These are phyloP conservation scores for Rhynchospora breviuscula DNA, from an alignment of 176 grass and related monocot genomes.

Conservation along the genomic window DNA sequence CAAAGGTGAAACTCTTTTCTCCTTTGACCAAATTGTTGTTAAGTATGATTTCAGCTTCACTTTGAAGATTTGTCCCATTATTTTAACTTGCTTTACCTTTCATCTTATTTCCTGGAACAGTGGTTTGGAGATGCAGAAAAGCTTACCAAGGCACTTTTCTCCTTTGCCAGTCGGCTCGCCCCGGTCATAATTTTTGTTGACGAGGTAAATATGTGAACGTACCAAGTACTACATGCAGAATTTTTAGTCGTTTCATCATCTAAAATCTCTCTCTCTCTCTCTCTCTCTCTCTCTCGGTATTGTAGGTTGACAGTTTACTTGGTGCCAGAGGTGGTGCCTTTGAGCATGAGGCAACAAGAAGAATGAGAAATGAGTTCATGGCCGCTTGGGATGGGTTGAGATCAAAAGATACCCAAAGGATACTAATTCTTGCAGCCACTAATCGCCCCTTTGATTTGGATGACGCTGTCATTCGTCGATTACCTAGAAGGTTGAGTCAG, in stretches of 20 bases:
- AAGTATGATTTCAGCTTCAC: not conserved
- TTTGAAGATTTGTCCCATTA: not conserved
- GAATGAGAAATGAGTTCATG: slow-evolving; percentile 98
- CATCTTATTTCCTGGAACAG: slow-evolving; percentile 45
- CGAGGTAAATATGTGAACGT: slow-evolving; percentile 47
- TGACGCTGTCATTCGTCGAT: slow-evolving; percentile 90
- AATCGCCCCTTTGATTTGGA: slow-evolving; percentile 98
- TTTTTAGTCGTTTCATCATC: not conserved
- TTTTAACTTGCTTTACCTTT: slow-evolving; percentile 22
- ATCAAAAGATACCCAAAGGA: slow-evolving; percentile 84
- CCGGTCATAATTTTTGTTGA: slow-evolving; percentile 98
- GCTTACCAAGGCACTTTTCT: slow-evolving; percentile 94
- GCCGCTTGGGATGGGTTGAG: slow-evolving; percentile 94
- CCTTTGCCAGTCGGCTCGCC: slow-evolving; percentile 74
- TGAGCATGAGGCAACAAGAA: slow-evolving; percentile 98
- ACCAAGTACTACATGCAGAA: not conserved
- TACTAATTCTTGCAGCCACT: slow-evolving; percentile 91
- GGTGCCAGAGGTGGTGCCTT: slow-evolving; percentile 88
- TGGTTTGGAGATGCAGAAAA: slow-evolving; percentile 99
- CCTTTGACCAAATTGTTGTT: not conserved
- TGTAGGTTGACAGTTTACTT: slow-evolving; percentile 92
- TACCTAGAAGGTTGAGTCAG: slow-evolving; percentile 74
- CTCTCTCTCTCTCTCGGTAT: not conserved
- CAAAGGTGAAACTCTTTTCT: slow-evolving; percentile 54
- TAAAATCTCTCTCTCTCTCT: not conserved